phyloP scores from a whole-genome alignment of 1,284 basidiomycete genomes.

The Melampsora americana region DNA sequence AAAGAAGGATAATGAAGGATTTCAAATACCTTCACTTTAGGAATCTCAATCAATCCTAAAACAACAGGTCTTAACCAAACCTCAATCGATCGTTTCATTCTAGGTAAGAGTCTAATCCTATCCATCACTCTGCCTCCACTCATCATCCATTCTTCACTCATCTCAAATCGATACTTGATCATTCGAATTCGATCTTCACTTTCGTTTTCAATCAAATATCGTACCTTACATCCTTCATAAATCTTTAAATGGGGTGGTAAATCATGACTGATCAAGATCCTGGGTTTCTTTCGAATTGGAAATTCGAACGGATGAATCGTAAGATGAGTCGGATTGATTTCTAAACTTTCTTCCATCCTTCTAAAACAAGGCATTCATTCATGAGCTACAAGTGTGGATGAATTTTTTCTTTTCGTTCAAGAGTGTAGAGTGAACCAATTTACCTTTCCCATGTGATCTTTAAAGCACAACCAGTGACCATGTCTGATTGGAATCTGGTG shows the following conservation, averaged over 20 bases:
- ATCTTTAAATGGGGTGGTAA: neutral
- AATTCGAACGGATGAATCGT: neutral
- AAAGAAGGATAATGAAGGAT: neutral
- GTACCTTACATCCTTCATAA: neutral
- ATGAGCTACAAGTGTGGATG: too few relatives aligned
- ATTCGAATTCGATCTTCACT: neutral
- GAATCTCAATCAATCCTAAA: neutral
- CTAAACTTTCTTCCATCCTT: neutral
- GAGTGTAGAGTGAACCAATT: neutral
- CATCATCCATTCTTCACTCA: neutral
- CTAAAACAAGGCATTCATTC: too few relatives aligned
- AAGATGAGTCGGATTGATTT: neutral
- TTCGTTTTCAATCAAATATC: neutral
- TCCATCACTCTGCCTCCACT: neutral
- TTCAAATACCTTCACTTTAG: neutral
- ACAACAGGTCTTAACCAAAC: neutral
- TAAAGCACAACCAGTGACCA: constrained; percentile 5
- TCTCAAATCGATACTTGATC: neutral
- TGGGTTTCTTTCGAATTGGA: neutral
- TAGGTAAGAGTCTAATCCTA: neutral
- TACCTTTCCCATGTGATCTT: constrained; percentile 34
- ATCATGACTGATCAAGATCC: neutral
- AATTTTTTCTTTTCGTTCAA: too few relatives aligned
- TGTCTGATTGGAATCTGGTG: neutral
- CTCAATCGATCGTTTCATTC: neutral